phyloP scores from a whole-genome alignment of 1,284 basidiomycete species.

The Bjerkandera adusta region DNA sequence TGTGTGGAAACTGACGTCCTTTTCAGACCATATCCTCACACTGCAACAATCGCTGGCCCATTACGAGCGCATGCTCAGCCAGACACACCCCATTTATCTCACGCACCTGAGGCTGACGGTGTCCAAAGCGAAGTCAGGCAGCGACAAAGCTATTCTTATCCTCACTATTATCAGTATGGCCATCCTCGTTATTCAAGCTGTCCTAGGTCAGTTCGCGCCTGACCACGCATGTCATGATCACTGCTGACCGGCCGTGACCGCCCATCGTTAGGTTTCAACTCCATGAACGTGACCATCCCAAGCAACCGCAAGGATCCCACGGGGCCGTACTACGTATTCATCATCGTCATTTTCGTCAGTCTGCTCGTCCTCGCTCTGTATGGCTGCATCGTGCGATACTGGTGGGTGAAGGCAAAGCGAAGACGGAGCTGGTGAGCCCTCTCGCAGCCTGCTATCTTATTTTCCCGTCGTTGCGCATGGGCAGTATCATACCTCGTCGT shows the following conservation, averaged over 20 bases:
- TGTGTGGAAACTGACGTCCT: constrained; percentile 1
- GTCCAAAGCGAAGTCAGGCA: constrained; percentile 57
- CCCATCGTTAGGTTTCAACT: constrained; percentile 53
- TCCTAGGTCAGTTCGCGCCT: constrained; percentile 50
- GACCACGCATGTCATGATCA: background rate
- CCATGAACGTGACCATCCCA: constrained; percentile 35
- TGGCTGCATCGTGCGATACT: constrained; percentile 44
- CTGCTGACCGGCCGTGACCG: background rate
- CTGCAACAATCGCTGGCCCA: constrained; percentile 86
- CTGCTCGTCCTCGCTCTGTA: constrained; percentile 40
- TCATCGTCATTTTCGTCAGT: constrained; percentile 42
- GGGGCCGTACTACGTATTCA: constrained; percentile 42
- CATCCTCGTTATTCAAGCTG: constrained; percentile 66
- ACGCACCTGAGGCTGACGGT: constrained; percentile 71
- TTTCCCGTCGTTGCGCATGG: background rate
- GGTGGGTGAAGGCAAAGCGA: constrained; percentile 57
- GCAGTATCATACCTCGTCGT: too few relatives aligned
- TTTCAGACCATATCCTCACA: constrained; percentile 85
- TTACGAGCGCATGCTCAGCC: constrained; percentile 85
- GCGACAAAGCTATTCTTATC: constrained; percentile 66
- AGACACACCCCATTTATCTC: constrained; percentile 86
- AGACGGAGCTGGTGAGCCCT: constrained; percentile 16
- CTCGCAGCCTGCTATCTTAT: constrained; percentile 1
- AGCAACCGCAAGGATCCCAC: constrained; percentile 16
- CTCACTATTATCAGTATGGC: constrained; percentile 69